phyloP scores from a whole-genome alignment of 495 filamentous ascomycete genomes.

The Choiromyces venosus region DNA sequence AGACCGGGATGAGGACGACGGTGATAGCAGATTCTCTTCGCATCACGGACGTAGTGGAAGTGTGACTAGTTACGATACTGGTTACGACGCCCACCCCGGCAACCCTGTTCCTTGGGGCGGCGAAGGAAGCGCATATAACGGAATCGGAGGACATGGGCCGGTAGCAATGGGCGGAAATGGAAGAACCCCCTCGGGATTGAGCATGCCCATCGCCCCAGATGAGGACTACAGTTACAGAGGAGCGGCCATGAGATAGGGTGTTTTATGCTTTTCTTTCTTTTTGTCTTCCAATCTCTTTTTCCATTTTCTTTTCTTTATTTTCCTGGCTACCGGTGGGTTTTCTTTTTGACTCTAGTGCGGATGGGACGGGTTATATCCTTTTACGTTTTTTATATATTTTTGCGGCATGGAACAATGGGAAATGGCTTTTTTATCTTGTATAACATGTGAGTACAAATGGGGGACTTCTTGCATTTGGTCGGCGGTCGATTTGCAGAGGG shows the following conservation, averaged over 20 bases:
- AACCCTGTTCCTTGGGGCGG: conserved; percentile 35
- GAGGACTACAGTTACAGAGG: conserved; percentile 27
- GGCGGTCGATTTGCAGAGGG: background rate
- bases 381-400: background rate
- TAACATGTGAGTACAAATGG: background rate
- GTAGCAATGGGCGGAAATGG: conserved; percentile 10
- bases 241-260: conserved; percentile 17
- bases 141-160: conserved; percentile 36
- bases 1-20: conserved; percentile 32
- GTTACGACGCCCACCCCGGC: conserved; percentile 36
- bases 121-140: conserved; percentile 32
- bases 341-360: background rate
- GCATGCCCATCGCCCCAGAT: conserved; percentile 33
- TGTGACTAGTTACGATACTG: conserved; percentile 23
- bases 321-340: conserved; percentile 2
- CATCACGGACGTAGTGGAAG: conserved; percentile 28
- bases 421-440: background rate
- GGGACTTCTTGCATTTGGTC: background rate
- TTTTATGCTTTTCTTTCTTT: background rate
- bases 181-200: conserved; percentile 12
- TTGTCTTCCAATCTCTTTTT: background rate
- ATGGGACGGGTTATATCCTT: background rate
- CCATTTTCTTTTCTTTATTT: background rate
- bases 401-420: conserved; percentile 1
- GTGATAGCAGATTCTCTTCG: conserved; percentile 14